Percentiles rank a stretch among this genome's conserved stretches.
phyloP scores from a whole-genome alignment of 2,329 filamentous ascomycete genomes.

The Colletotrichum musicola region DNA sequence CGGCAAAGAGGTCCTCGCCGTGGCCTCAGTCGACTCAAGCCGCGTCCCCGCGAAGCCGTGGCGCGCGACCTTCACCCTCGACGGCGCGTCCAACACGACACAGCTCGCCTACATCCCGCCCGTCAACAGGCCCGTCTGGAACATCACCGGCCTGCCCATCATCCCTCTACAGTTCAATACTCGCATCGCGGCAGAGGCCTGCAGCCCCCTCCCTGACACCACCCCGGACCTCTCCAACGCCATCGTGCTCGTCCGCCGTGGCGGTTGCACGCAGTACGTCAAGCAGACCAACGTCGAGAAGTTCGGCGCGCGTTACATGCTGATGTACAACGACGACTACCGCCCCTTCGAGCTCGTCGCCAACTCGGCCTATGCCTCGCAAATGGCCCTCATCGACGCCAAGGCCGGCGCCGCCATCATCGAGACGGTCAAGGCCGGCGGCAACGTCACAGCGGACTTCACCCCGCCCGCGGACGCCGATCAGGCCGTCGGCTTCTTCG shows the following conservation, averaged over 20 bases:
- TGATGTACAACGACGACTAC: constrained; percentile 46
- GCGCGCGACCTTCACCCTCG: constrained; percentile 46
- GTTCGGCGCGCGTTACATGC: constrained; percentile 44
- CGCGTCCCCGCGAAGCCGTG: constrained; percentile 45
- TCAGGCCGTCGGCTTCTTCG: constrained; percentile 41
- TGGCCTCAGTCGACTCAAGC: constrained; percentile 56
- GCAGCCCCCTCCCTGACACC: constrained; percentile 42
- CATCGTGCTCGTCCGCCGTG: constrained; percentile 48
- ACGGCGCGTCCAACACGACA: constrained; percentile 43
- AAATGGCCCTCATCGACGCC: constrained; percentile 43
- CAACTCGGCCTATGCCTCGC: constrained; percentile 23
- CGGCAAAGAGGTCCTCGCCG: constrained; percentile 55
- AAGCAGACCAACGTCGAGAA: constrained; percentile 46
- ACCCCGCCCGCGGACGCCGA: constrained; percentile 8
- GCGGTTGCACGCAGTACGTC: constrained; percentile 47
- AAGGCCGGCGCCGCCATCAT: constrained; percentile 45
- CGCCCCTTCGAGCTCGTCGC: constrained; percentile 28
- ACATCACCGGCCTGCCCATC: constrained; percentile 50
- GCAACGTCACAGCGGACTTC: constrained; percentile 37
- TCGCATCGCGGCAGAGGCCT: constrained; percentile 43
- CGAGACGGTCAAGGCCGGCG: constrained; percentile 41
- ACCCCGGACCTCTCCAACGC: constrained; percentile 42
- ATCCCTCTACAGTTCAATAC: constrained; percentile 44
- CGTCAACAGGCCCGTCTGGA: constrained; percentile 43
- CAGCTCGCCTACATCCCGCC: constrained; percentile 50